A percentile compares a stretch with the other conserved stretches of the same genome.
Conservation (phyloP, 73 alveolate species). For the Breviolum minutum region DNA sequence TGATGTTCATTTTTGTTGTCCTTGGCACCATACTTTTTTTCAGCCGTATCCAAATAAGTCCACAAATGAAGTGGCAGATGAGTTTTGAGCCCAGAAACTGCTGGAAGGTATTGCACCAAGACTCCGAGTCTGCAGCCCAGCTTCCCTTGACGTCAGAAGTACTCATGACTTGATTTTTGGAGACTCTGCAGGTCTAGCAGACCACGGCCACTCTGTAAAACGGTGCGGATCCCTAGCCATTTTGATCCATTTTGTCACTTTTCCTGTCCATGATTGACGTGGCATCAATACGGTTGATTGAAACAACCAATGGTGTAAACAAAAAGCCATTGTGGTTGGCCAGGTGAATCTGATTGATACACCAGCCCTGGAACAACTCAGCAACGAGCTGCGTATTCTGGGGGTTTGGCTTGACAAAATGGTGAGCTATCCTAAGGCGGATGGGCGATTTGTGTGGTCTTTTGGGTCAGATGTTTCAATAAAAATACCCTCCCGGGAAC, state of each 20-base stretch:
- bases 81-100: too few species aligned
- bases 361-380: constrained; percentile 61
- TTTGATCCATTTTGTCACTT: neutral
- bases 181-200: neutral
- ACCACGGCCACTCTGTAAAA: constrained; percentile 23
- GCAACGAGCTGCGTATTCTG: constrained; percentile 76
- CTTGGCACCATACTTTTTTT: too few species aligned
- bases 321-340: neutral
- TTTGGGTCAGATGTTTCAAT: too few species aligned
- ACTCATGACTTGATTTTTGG: neutral
- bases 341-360: constrained; percentile 70
- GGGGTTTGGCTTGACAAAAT: constrained; percentile 71
- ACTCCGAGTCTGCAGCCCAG: constrained; percentile 17
- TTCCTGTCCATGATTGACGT: too few species aligned
- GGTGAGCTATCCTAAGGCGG: constrained; percentile 60
- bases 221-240: neutral
- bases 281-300: neutral
- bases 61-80: too few species aligned
- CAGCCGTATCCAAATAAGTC: too few species aligned
- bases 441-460: too few species aligned
- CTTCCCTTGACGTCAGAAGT: neutral
- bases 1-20: too few species aligned
- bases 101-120: neutral
- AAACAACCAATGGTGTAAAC: neutral
- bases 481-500: too few species aligned